phyloP scores from a whole-genome alignment of 148 eudicot species.

The Cornus suecica region DNA sequence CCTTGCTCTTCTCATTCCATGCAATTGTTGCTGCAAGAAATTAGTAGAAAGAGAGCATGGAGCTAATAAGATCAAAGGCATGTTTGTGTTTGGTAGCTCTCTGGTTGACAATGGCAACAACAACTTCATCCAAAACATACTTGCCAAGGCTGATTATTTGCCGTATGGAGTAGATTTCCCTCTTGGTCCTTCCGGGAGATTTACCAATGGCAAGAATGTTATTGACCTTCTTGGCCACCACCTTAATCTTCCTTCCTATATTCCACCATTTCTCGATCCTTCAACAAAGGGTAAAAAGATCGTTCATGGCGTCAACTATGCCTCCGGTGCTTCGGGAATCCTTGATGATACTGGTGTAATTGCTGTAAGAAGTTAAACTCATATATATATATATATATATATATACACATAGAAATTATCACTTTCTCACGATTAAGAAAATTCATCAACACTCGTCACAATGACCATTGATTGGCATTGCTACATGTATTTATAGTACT shows the following conservation, averaged over 20 bases:
- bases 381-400: too few relatives aligned
- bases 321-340: conserved; percentile 43
- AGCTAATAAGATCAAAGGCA: conserved; percentile 21
- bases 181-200: conserved; percentile 44
- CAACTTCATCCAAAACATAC: conserved; percentile 19
- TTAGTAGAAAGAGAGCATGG: too few relatives aligned
- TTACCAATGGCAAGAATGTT: conserved; percentile 40
- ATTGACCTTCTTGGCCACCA: conserved; percentile 36
- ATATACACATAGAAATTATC: too few relatives aligned
- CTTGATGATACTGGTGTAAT: conserved; percentile 31
- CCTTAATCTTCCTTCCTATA: conserved; percentile 22
- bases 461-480: too few relatives aligned
- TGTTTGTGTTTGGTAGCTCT: conserved; percentile 50
- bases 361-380: conserved; percentile 16
- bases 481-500: too few relatives aligned
- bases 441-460: too few relatives aligned
- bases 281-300: conserved; percentile 22
- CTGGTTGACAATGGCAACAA: conserved; percentile 54
- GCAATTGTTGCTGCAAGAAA: not conserved
- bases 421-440: too few relatives aligned
- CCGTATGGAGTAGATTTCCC: conserved; percentile 48
- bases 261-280: conserved; percentile 38
- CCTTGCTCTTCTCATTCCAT: not conserved
- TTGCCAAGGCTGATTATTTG: conserved; percentile 30
- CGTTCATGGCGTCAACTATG: conserved; percentile 36